phyloP scores from a whole-genome alignment of 805 yeast species.

The Metschnikowia bowlesiae region DNA sequence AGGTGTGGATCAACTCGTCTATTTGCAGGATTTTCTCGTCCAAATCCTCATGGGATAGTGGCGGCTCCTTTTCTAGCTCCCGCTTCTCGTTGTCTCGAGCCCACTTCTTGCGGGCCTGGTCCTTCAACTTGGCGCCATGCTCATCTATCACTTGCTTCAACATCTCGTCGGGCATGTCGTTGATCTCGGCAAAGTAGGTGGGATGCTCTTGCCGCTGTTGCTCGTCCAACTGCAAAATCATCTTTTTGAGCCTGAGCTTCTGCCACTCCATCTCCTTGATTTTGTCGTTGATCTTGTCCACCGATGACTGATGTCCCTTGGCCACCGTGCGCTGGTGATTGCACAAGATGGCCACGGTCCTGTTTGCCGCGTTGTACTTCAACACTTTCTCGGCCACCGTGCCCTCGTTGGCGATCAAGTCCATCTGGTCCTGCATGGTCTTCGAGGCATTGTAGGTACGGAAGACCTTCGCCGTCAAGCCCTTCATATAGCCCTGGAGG shows the following conservation, averaged over 20 bases:
- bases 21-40: constrained; percentile 55
- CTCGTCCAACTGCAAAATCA: constrained; percentile 64
- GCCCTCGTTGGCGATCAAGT: constrained; percentile 79
- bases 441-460: constrained; percentile 96
- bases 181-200: constrained; percentile 62
- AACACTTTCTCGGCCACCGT: constrained; percentile 84
- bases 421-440: constrained; percentile 94
- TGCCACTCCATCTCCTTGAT: constrained; percentile 84
- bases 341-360: constrained; percentile 93
- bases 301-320: constrained; percentile 76
- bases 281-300: constrained; percentile 72
- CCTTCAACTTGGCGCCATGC: constrained; percentile 63
- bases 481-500: constrained; percentile 85
- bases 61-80: constrained; percentile 51
- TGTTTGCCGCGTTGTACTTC: constrained; percentile 87
- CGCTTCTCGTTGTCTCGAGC: constrained; percentile 74
- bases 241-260: constrained; percentile 65
- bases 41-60: constrained; percentile 51
- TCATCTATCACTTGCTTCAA: constrained; percentile 52
- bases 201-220: constrained; percentile 46
- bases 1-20: constrained; percentile 48
- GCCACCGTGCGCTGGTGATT: constrained; percentile 93
- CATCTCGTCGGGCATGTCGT: constrained; percentile 62
- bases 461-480: constrained; percentile 92
- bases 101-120: constrained; percentile 60